Conservation (phyloP, 192 early-diverging fungal genomes). For the Oehlia diaphana region DNA sequence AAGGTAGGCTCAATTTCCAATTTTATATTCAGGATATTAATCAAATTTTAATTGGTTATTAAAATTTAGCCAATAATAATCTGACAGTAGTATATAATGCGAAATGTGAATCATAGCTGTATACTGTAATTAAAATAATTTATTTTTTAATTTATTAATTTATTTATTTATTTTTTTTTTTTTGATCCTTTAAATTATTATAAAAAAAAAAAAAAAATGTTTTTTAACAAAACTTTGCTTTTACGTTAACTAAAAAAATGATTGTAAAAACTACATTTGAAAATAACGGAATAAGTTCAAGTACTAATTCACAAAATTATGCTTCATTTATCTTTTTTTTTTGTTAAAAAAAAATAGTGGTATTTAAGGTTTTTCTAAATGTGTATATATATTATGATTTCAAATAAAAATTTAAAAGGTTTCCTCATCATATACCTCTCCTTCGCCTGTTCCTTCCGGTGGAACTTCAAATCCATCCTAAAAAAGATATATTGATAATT, state of each 20-base stretch:
- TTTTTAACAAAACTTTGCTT: neutral
- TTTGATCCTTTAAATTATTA: too few relatives aligned
- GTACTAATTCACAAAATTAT: neutral
- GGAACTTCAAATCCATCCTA: conserved; percentile 83
- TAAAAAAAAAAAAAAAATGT: neutral
- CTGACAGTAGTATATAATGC: too few relatives aligned
- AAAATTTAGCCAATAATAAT: too few relatives aligned
- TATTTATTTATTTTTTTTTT: too few relatives aligned
- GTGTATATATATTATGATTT: neutral
- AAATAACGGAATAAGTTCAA: neutral
- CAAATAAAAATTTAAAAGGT: conserved; percentile 51
- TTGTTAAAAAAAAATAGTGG: neutral
- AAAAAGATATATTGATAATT: conserved; percentile 21
- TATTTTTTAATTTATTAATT: too few relatives aligned
- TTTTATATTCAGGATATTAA: too few relatives aligned
- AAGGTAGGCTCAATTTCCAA: too few relatives aligned
- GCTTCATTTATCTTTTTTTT: neutral
- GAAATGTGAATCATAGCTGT: too few relatives aligned
- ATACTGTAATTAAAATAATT: too few relatives aligned
- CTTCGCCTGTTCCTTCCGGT: conserved; percentile 50
- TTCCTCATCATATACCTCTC: conserved; percentile 57
- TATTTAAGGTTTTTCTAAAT: neutral
- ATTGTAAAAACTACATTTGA: too few relatives aligned
- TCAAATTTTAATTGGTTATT: too few relatives aligned
- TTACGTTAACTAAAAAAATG: neutral